phyloP scores from a whole-genome alignment of 257 asterid species.

The Echium plantagineum region DNA sequence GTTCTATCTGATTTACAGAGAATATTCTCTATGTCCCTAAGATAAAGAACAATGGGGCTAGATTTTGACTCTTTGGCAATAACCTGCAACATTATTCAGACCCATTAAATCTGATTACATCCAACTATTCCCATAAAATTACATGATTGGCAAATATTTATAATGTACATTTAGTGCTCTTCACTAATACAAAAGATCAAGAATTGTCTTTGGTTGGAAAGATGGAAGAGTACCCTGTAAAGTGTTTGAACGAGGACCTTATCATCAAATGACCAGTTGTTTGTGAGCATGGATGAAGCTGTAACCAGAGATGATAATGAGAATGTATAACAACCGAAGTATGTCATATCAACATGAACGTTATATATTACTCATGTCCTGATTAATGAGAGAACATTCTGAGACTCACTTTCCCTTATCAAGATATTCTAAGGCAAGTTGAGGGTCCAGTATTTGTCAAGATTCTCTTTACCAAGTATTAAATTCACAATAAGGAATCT shows the following conservation, averaged over 20 bases:
- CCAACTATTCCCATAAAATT: not conserved
- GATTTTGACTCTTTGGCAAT: not conserved
- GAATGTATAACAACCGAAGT: too few species aligned
- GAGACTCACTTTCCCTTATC: too few species aligned
- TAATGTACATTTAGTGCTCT: not conserved
- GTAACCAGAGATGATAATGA: too few species aligned
- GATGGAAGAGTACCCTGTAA: not conserved
- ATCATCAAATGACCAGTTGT: not conserved
- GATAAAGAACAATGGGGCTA: not conserved
- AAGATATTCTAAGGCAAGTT: too few species aligned
- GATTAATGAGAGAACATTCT: too few species aligned
- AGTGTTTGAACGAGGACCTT: not conserved
- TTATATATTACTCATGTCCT: too few species aligned
- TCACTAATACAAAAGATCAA: not conserved
- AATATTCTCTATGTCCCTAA: not conserved
- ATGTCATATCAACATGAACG: too few species aligned
- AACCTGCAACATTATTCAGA: not conserved
- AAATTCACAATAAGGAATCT: too few species aligned
- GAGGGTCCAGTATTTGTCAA: too few species aligned
- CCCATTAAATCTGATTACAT: not conserved
- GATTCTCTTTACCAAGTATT: too few species aligned
- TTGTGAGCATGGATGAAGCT: not conserved
- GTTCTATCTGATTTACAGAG: not conserved
- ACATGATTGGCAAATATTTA: not conserved
- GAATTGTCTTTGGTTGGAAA: not conserved